Conservation (phyloP, 2,329 filamentous ascomycete species). For the Mycosphaerella sp. region DNA sequence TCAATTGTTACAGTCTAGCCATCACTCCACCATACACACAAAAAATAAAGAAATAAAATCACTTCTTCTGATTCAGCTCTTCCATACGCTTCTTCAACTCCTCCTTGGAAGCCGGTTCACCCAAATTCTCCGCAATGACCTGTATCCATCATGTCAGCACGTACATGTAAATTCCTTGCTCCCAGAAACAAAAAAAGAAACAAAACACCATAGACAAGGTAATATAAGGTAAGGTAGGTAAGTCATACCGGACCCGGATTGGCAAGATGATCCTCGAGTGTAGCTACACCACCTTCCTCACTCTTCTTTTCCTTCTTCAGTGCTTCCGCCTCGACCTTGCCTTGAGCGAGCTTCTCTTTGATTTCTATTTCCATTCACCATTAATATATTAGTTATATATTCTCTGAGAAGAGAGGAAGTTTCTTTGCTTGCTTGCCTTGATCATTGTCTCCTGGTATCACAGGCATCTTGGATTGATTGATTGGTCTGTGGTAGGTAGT, state of each 20-base stretch:
- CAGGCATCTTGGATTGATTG: conserved; percentile 13
- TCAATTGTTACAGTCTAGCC: too few relatives aligned
- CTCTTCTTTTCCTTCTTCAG: conserved; percentile 11
- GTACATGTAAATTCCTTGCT: not conserved
- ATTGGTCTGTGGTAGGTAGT: too few relatives aligned
- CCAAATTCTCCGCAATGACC: conserved; percentile 39
- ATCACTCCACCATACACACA: too few relatives aligned
- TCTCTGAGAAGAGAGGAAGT: not conserved
- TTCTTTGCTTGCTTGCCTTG: conserved; percentile 6
- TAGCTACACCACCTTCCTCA: conserved; percentile 22
- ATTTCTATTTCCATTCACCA: conserved; percentile 10
- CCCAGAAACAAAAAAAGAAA: not conserved
- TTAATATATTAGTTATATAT: not conserved
- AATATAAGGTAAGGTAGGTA: too few relatives aligned
- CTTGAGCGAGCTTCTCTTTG: conserved; percentile 18
- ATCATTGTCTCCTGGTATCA: conserved; percentile 22
- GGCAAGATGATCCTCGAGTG: conserved; percentile 38
- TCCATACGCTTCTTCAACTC: conserved; percentile 46
- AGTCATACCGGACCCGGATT: conserved; percentile 38
- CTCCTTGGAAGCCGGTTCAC: conserved; percentile 43
- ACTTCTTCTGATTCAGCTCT: conserved; percentile 43
- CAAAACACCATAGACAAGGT: not conserved
- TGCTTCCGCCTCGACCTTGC: conserved; percentile 12
- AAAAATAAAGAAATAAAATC: not conserved
- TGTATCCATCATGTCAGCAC: not conserved